Evolutionary conservation across 1,284 basidiomycete species (phyloP).

Genomic region (Cystobasidiaceae sp.): DNA sequence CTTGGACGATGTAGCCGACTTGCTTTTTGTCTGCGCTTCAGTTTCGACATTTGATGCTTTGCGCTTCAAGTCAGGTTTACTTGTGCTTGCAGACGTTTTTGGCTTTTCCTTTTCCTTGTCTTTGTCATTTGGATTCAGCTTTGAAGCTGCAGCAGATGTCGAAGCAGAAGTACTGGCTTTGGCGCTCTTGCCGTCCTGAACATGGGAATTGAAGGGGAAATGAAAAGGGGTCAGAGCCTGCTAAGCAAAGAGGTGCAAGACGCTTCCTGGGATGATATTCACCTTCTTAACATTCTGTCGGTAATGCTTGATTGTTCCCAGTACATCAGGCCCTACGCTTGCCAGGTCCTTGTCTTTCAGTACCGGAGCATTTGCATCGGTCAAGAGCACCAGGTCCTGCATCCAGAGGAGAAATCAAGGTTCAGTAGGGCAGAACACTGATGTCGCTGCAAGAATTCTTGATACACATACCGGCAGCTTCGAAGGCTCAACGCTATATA

Average conservation of each 20-base stretch:
- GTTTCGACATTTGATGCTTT: constrained; percentile 15
- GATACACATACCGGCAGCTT: constrained; percentile 1
- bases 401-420: not conserved
- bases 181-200: constrained; percentile 6
- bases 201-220: no score
- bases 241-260: no score
- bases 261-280: no score
- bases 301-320: constrained; percentile 14
- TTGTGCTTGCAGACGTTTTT: not conserved
- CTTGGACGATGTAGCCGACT: not conserved
- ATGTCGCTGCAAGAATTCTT: not conserved
- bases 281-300: constrained; percentile 9
- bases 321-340: not conserved
- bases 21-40: not conserved
- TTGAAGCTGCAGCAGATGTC: not conserved
- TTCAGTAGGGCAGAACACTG: not conserved
- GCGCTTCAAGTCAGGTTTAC: constrained; percentile 22
- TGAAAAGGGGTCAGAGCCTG: no score
- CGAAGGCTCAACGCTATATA: constrained; percentile 26
- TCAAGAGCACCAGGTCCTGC: constrained; percentile 21
- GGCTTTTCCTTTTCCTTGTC: not conserved
- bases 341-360: constrained; percentile 10
- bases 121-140: not conserved
- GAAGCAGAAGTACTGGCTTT: constrained; percentile 10
- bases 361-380: constrained; percentile 23